These are phyloP conservation scores for Alternaria alternata DNA, from an alignment of 2,329 filamentous ascomycete genomes.

Conservation along the genomic window DNA sequence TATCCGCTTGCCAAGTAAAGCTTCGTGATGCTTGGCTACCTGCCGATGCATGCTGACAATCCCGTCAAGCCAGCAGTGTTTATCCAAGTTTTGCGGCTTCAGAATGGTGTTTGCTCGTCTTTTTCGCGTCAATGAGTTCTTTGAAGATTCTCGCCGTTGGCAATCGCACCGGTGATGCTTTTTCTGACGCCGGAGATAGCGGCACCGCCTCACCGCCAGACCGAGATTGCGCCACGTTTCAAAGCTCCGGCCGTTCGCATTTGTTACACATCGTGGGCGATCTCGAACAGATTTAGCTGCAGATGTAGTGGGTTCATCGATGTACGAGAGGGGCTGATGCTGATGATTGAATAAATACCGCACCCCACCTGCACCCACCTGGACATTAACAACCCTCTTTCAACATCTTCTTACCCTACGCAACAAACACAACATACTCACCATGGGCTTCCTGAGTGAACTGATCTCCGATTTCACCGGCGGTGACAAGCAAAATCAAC, in stretches of 20 bases:
- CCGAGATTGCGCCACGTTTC: conserved; percentile 17
- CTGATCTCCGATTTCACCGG: conserved; percentile 29
- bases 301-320: neutral
- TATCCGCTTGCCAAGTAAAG: conserved; percentile 18
- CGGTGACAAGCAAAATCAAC: conserved; percentile 1
- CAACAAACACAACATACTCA: conserved; percentile 3
- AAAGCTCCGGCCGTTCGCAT: conserved; percentile 9
- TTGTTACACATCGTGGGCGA: conserved; percentile 10
- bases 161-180: neutral
- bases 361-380: neutral
- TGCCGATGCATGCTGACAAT: neutral
- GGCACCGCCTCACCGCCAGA: conserved; percentile 16
- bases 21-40: conserved; percentile 10
- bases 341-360: conserved; percentile 21
- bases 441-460: conserved; percentile 32
- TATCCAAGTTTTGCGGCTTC: neutral
- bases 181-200: neutral
- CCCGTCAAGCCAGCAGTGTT: neutral
- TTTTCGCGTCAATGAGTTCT: neutral
- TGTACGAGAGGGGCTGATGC: neutral
- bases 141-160: neutral
- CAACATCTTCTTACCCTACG: neutral
- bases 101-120: neutral
- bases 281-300: conserved; percentile 13
- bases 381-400: neutral